These are phyloP conservation scores for Aphanomyces cochlioides DNA, from an alignment of 352 stramenopile genomes.

Conservation along the genomic window DNA sequence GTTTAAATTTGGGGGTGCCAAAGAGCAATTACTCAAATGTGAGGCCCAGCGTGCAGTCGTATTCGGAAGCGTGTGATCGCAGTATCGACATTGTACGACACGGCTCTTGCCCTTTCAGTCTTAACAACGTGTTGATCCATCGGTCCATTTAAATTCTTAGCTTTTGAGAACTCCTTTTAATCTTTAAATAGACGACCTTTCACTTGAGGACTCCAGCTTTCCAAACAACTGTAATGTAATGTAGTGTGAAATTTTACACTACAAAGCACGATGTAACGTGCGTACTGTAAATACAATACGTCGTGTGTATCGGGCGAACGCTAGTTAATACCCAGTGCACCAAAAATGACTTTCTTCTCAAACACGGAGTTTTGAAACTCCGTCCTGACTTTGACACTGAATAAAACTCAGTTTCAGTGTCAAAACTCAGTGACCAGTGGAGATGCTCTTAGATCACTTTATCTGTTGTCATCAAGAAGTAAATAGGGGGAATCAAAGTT, in stretches of 20 bases:
- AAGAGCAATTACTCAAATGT: background rate
- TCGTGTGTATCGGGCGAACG: background rate
- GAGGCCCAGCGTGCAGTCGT: background rate
- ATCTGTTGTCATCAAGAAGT: too few relatives aligned
- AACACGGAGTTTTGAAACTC: too few relatives aligned
- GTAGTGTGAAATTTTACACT: constrained; percentile 7
- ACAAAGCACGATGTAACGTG: background rate
- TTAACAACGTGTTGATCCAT: background rate
- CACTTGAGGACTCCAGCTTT: background rate
- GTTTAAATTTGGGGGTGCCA: background rate
- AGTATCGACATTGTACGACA: background rate
- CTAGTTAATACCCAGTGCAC: too few relatives aligned
- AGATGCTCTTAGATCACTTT: too few relatives aligned
- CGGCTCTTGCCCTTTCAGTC: background rate
- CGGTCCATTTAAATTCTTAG: background rate
- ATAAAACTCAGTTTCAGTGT: too few relatives aligned
- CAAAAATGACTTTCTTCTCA: too few relatives aligned
- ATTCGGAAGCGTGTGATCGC: background rate
- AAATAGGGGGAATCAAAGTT: too few relatives aligned
- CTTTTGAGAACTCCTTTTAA: background rate
- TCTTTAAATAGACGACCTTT: background rate
- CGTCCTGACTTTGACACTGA: too few relatives aligned
- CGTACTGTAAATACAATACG: constrained; percentile 7
- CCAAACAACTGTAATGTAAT: background rate
- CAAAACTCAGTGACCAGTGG: too few relatives aligned